A percentile compares a stretch with the other conserved stretches of the same genome.
phyloP scores from a whole-genome alignment of 768 basidiomycete genomes.

The Boletales sp. region DNA sequence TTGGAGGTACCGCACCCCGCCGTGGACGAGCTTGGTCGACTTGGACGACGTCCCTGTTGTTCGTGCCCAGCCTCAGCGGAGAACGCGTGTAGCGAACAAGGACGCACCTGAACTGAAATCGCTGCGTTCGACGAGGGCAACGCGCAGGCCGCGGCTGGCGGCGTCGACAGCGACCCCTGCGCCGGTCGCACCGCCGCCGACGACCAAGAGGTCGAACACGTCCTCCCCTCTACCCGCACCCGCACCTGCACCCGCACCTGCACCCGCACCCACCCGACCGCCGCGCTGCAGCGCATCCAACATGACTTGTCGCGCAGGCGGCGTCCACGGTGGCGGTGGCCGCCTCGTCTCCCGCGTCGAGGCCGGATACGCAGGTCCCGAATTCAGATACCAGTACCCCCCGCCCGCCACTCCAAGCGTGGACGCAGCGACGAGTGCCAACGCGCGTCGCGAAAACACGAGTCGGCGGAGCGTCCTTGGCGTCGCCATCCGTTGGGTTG shows the following conservation, averaged over 20 bases:
- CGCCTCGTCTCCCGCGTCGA: constrained; percentile 65
- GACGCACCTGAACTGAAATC: constrained; percentile 83
- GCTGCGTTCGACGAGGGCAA: constrained; percentile 89
- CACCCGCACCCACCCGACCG: too few species aligned
- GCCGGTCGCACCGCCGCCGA: constrained; percentile 95
- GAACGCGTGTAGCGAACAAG: not conserved
- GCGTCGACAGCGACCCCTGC: constrained; percentile 97
- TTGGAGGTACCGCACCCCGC: constrained; percentile 95
- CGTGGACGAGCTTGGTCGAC: constrained; percentile 97
- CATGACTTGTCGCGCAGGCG: constrained; percentile 67
- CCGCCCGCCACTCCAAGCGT: constrained; percentile 51
- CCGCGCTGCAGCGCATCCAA: constrained; percentile 41
- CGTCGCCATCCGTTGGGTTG: not conserved
- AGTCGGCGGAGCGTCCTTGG: constrained; percentile 14
- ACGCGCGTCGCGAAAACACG: constrained; percentile 53
- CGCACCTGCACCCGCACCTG: too few species aligned
- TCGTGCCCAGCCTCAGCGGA: too few species aligned
- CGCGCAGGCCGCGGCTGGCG: constrained; percentile 84
- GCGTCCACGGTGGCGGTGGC: constrained; percentile 77
- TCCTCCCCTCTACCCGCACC: constrained; percentile 36
- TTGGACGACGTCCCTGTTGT: constrained; percentile 86
- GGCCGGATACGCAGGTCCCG: constrained; percentile 62
- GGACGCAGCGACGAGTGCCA: constrained; percentile 51
- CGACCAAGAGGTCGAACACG: constrained; percentile 75
- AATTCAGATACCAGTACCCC: constrained; percentile 71